These are phyloP conservation scores for Acarospora socialis DNA, from an alignment of 2,329 filamentous ascomycete genomes.

Conservation along the genomic window DNA sequence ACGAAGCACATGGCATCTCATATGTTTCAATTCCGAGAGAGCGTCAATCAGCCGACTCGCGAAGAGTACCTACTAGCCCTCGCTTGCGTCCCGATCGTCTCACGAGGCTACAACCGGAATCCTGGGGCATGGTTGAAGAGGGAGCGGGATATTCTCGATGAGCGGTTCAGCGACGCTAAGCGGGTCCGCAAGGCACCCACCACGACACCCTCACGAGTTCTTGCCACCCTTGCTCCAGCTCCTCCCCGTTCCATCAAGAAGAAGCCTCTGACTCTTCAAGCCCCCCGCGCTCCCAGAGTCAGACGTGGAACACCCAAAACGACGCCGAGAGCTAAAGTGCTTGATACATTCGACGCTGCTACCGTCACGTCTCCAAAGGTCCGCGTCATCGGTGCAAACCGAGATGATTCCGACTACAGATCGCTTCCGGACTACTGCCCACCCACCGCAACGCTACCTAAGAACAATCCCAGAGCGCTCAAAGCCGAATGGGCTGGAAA, in stretches of 20 bases:
- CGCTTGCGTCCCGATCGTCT: slow-evolving; percentile 30
- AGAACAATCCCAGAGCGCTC: slow-evolving; percentile 49
- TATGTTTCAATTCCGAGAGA: slow-evolving; percentile 27
- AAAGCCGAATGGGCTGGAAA: slow-evolving; percentile 73
- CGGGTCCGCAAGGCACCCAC: slow-evolving; percentile 23
- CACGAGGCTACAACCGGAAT: slow-evolving; percentile 29
- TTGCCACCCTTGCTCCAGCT: slow-evolving; percentile 9
- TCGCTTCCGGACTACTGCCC: slow-evolving; percentile 60
- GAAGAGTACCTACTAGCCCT: slow-evolving; percentile 29
- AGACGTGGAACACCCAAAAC: slow-evolving; percentile 12
- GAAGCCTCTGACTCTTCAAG: slow-evolving; percentile 7
- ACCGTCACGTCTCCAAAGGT: slow-evolving; percentile 25
- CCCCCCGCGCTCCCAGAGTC: slow-evolving; percentile 5
- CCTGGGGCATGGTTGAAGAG: slow-evolving; percentile 29
- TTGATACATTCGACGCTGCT: slow-evolving; percentile 25
- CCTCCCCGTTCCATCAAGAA: too few species aligned
- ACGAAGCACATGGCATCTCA: slow-evolving; percentile 29
- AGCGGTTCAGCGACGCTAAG: slow-evolving; percentile 28
- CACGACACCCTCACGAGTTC: slow-evolving; percentile 27
- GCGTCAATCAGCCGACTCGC: slow-evolving; percentile 28
- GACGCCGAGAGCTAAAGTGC: slow-evolving; percentile 18
- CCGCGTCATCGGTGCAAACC: slow-evolving; percentile 41
- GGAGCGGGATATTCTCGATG: slow-evolving; percentile 28
- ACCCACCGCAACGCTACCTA: slow-evolving; percentile 48
- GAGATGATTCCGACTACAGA: slow-evolving; percentile 71